phyloP scores from a whole-genome alignment of 352 stramenopile genomes.

The Pythium folliculosum region DNA sequence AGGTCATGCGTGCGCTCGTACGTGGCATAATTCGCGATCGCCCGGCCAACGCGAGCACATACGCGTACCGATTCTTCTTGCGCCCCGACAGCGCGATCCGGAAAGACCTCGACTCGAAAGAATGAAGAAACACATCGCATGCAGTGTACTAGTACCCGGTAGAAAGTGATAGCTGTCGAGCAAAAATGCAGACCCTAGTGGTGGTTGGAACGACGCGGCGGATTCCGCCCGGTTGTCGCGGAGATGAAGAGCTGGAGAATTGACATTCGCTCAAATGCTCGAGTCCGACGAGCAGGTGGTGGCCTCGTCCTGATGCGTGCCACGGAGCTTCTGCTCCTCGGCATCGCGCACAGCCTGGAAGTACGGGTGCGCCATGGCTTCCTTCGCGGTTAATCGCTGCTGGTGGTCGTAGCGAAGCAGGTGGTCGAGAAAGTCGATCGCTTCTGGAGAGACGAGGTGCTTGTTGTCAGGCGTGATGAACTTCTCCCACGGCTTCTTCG shows the following conservation, averaged over 20 bases:
- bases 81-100: conserved; percentile 36
- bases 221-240: neutral
- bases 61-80: conserved; percentile 63
- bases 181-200: conserved; percentile 28
- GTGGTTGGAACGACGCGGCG: neutral
- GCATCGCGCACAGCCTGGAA: conserved; percentile 78
- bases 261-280: conserved; percentile 12
- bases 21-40: conserved; percentile 58
- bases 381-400: conserved; percentile 97
- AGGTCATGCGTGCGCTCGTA: conserved; percentile 60
- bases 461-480: conserved; percentile 99
- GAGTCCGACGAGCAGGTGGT: conserved; percentile 24
- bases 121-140: conserved; percentile 27
- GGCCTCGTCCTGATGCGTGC: conserved; percentile 12
- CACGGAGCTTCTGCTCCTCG: conserved; percentile 21
- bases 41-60: conserved; percentile 47
- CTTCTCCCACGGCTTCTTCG: conserved; percentile 98
- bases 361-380: conserved; percentile 98
- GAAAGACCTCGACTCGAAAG: conserved; percentile 49
- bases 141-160: conserved; percentile 7
- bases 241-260: neutral
- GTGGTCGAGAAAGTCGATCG: conserved; percentile 94
- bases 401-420: conserved; percentile 95
- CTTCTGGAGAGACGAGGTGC: conserved; percentile 95
- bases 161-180: neutral